These are phyloP conservation scores for Kodamaea derodonti DNA, from an alignment of 1,139 yeast species.

Conservation along the genomic window DNA sequence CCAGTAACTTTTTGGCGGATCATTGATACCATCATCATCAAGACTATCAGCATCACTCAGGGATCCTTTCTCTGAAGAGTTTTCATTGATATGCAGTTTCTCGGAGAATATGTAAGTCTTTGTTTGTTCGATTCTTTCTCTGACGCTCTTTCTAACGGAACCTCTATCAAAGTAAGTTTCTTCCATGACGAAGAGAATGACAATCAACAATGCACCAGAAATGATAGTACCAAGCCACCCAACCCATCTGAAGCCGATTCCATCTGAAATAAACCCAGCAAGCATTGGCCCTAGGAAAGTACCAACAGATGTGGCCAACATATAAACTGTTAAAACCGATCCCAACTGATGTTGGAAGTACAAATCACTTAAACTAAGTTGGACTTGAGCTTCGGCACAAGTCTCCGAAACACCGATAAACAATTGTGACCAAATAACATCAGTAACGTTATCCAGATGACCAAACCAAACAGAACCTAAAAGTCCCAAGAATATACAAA, in stretches of 20 bases:
- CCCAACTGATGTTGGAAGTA: slow-evolving; percentile 39
- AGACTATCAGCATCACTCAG: background rate
- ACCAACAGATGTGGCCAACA: slow-evolving; percentile 34
- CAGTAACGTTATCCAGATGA: slow-evolving; percentile 20
- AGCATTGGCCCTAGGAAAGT: slow-evolving; percentile 34
- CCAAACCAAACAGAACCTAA: slow-evolving; percentile 36
- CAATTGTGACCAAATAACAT: slow-evolving; percentile 34
- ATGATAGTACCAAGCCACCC: slow-evolving; percentile 31
- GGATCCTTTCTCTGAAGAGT: slow-evolving; percentile 2
- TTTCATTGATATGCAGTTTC: background rate
- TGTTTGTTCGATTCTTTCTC: slow-evolving; percentile 2
- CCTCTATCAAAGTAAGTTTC: slow-evolving; percentile 25
- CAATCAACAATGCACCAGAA: slow-evolving; percentile 17
- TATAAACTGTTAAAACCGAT: slow-evolving; percentile 35
- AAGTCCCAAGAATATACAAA: slow-evolving; percentile 26
- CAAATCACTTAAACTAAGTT: slow-evolving; percentile 29
- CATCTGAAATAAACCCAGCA: slow-evolving; percentile 27
- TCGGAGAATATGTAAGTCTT: slow-evolving; percentile 2
- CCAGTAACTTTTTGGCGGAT: slow-evolving; percentile 17
- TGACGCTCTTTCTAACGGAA: slow-evolving; percentile 7
- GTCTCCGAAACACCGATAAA: slow-evolving; percentile 33
- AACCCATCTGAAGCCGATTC: slow-evolving; percentile 30
- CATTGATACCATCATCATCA: background rate
- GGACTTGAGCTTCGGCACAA: slow-evolving; percentile 37
- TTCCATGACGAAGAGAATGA: slow-evolving; percentile 19